phyloP scores from a whole-genome alignment of 805 yeast species.

The Cyberlindnera amylophila region DNA sequence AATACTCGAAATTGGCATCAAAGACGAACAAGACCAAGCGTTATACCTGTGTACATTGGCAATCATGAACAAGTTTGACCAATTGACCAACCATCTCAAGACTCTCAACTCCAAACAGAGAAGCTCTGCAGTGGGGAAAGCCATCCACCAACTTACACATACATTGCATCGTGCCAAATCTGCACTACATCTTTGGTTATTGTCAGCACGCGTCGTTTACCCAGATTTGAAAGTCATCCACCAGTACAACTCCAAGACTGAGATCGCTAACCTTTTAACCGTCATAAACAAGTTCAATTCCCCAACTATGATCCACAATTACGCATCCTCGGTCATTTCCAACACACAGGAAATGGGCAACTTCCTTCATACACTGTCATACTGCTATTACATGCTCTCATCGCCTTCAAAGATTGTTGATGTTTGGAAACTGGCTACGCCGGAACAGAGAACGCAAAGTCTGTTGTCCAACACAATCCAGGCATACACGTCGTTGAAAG shows the following conservation, averaged over 20 bases:
- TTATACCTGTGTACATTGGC: conserved; percentile 1
- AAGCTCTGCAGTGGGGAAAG: background rate
- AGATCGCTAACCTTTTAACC: conserved; percentile 1
- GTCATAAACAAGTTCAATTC: conserved; percentile 2
- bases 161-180: background rate
- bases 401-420: conserved; percentile 3
- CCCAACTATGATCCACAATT: background rate
- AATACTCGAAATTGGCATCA: conserved; percentile 1
- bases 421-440: conserved; percentile 8
- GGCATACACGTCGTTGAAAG: conserved; percentile 8
- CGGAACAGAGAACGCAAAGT: background rate
- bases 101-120: background rate
- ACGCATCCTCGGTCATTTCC: background rate
- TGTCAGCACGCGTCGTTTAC: background rate
- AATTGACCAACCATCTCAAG: background rate
- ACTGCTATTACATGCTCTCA: conserved; percentile 9
- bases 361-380: conserved; percentile 8
- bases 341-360: background rate
- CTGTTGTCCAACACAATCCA: conserved; percentile 10
- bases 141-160: conserved; percentile 5
- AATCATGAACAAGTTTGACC: background rate
- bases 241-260: conserved; percentile 5
- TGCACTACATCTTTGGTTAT: conserved; percentile 13
- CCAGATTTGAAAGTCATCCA: conserved; percentile 12
- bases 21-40: background rate